Evolutionary conservation across 2,329 filamentous ascomycete species (phyloP).

Genomic region (Colletotrichum cereale): DNA sequence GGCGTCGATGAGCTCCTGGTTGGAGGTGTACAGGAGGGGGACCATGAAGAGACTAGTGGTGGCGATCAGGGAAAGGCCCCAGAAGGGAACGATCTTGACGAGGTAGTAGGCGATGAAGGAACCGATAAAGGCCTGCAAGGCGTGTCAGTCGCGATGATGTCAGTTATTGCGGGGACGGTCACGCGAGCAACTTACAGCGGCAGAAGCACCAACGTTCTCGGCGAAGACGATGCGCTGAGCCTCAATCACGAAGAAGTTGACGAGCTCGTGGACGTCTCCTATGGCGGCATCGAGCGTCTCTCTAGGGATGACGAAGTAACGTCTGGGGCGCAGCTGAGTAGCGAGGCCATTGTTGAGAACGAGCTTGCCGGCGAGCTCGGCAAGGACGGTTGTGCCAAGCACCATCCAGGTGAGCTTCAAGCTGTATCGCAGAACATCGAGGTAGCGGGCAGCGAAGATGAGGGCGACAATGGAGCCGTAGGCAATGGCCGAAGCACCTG

Average conservation of each 20-base stretch:
- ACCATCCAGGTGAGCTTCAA: constrained; percentile 76
- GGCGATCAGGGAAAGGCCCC: constrained; percentile 73
- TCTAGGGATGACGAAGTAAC: constrained; percentile 75
- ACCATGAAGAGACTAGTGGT: constrained; percentile 71
- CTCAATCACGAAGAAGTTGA: constrained; percentile 81
- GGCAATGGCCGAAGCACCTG: constrained; percentile 75
- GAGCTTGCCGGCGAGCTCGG: constrained; percentile 72
- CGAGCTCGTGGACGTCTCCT: constrained; percentile 74
- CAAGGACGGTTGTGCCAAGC: constrained; percentile 69
- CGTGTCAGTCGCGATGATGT: constrained; percentile 21
- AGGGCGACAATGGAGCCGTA: constrained; percentile 68
- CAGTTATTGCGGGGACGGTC: constrained; percentile 32
- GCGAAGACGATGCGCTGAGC: constrained; percentile 76
- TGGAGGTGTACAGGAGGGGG: constrained; percentile 74
- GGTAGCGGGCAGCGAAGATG: constrained; percentile 74
- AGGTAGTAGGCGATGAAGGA: constrained; percentile 77
- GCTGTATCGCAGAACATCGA: constrained; percentile 74
- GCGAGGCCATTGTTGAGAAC: constrained; percentile 72
- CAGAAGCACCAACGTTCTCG: constrained; percentile 73
- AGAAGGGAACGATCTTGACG: constrained; percentile 77
- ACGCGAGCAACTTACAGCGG: constrained; percentile 61
- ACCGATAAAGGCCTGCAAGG: constrained; percentile 65
- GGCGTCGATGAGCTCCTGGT: constrained; percentile 77
- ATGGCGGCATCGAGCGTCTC: constrained; percentile 72
- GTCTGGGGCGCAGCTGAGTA: constrained; percentile 74